These are phyloP conservation scores for Abelmoschus esculentus DNA, from an alignment of 345 rosid species.

Conservation along the genomic window DNA sequence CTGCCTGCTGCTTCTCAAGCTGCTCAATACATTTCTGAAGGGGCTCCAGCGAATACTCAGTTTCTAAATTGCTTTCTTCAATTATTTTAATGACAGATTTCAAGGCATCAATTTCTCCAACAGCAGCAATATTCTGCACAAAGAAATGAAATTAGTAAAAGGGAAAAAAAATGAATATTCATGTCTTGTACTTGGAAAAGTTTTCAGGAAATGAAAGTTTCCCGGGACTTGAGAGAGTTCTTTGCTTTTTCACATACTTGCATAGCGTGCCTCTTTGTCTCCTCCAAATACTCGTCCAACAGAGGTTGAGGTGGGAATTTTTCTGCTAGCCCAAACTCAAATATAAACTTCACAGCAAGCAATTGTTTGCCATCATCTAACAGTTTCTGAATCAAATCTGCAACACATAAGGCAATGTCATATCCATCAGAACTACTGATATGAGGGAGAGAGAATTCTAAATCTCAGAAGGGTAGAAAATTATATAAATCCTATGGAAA, in stretches of 20 bases:
- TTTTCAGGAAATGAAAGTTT: conserved; percentile 8
- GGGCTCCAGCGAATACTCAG: conserved; percentile 31
- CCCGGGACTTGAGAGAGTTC: conserved; percentile 41
- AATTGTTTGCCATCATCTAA: conserved; percentile 38
- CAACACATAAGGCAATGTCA: conserved; percentile 6
- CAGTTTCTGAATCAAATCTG: conserved; percentile 56
- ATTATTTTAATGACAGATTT: conserved; percentile 48
- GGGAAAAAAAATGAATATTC: background rate
- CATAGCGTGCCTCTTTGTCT: conserved; percentile 24
- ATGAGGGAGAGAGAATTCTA: background rate
- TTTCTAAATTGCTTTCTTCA: conserved; percentile 48
- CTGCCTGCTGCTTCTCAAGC: conserved; percentile 59
- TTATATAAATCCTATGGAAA: background rate
- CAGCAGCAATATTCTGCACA: conserved; percentile 48
- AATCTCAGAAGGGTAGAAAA: background rate
- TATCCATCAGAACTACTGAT: conserved; percentile 12
- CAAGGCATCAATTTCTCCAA: conserved; percentile 51
- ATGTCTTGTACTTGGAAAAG: background rate
- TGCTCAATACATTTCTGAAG: conserved; percentile 47
- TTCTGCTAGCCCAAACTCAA: conserved; percentile 52
- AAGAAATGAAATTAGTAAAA: background rate
- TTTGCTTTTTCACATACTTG: conserved; percentile 32
- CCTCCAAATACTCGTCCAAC: conserved; percentile 41
- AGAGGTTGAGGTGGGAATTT: conserved; percentile 48
- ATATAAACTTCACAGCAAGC: conserved; percentile 48